phyloP scores from a whole-genome alignment of 352 stramenopile genomes.

The Globisporangium nagaii region DNA sequence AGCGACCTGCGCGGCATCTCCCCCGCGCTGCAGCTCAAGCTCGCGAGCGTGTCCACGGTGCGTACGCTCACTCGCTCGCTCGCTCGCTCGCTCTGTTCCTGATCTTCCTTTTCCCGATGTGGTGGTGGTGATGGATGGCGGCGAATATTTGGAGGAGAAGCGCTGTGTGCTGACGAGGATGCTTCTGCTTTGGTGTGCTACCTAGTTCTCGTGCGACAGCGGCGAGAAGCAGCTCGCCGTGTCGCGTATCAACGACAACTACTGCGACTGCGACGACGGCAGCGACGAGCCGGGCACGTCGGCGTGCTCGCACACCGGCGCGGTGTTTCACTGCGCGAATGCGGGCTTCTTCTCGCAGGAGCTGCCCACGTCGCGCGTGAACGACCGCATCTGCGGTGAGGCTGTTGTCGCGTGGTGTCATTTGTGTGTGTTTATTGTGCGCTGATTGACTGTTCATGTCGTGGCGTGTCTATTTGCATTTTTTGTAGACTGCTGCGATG shows the following conservation, averaged over 20 bases:
- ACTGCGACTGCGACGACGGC: conserved; percentile 91
- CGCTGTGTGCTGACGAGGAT: neutral
- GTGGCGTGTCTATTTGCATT: neutral
- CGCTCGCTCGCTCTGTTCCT: neutral
- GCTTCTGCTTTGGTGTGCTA: neutral
- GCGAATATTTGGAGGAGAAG: neutral
- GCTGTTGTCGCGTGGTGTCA: neutral
- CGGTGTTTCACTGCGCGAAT: conserved; percentile 70
- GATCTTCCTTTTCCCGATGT: neutral
- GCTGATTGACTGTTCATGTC: neutral
- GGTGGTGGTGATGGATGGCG: neutral
- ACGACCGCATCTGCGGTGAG: conserved; percentile 72
- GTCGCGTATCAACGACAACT: conserved; percentile 89
- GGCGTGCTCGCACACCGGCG: conserved; percentile 65
- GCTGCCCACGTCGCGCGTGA: conserved; percentile 60
- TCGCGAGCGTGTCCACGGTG: conserved; percentile 29
- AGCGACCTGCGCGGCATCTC: conserved; percentile 33
- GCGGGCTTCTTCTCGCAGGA: conserved; percentile 58
- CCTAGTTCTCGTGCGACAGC: conserved; percentile 75
- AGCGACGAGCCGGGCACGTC: conserved; percentile 86
- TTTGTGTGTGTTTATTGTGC: too few species aligned
- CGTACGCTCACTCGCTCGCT: conserved; percentile 5
- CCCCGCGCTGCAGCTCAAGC: conserved; percentile 29
- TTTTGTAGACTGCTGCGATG: conserved; percentile 75
- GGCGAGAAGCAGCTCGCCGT: conserved; percentile 47